phyloP scores from a whole-genome alignment of 2,329 filamentous ascomycete genomes.

The Cladophialophora chaetospira region DNA sequence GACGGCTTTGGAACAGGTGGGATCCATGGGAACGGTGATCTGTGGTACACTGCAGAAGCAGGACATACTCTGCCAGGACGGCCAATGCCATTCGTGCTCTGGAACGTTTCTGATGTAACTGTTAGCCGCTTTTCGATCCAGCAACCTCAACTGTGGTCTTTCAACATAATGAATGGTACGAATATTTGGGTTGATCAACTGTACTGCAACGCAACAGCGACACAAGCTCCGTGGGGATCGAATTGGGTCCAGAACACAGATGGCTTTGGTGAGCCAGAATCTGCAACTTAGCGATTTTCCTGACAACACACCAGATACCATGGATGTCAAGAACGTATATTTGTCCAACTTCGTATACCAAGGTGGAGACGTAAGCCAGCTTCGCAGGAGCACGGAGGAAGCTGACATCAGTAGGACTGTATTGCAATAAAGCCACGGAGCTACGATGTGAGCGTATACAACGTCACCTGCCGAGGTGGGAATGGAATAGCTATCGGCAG shows the following conservation, averaged over 20 bases:
- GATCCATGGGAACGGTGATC: conserved; percentile 57
- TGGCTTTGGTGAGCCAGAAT: conserved; percentile 23
- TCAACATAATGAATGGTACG: conserved; percentile 62
- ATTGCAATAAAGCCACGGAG: conserved; percentile 64
- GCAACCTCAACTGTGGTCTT: conserved; percentile 55
- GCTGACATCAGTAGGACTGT: conserved; percentile 47
- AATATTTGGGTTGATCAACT: conserved; percentile 57
- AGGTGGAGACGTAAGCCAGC: conserved; percentile 50
- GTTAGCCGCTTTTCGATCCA: conserved; percentile 57
- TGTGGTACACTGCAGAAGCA: conserved; percentile 56
- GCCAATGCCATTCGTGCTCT: conserved; percentile 61
- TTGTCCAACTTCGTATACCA: conserved; percentile 57
- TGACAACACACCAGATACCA: conserved; percentile 44
- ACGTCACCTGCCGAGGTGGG: conserved; percentile 56
- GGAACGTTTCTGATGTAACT: conserved; percentile 58
- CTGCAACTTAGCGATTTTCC: neutral
- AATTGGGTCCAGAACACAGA: conserved; percentile 47
- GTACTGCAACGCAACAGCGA: conserved; percentile 53
- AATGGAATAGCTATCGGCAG: conserved; percentile 57
- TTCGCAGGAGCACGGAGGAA: neutral
- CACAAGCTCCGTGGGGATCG: conserved; percentile 52
- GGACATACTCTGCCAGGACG: conserved; percentile 52
- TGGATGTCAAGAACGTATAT: conserved; percentile 55
- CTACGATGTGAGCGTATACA: conserved; percentile 58
- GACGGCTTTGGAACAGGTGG: conserved; percentile 56